These are phyloP conservation scores for Chaetomium sp. DNA, from an alignment of 2,329 filamentous ascomycete genomes.

Conservation along the genomic window DNA sequence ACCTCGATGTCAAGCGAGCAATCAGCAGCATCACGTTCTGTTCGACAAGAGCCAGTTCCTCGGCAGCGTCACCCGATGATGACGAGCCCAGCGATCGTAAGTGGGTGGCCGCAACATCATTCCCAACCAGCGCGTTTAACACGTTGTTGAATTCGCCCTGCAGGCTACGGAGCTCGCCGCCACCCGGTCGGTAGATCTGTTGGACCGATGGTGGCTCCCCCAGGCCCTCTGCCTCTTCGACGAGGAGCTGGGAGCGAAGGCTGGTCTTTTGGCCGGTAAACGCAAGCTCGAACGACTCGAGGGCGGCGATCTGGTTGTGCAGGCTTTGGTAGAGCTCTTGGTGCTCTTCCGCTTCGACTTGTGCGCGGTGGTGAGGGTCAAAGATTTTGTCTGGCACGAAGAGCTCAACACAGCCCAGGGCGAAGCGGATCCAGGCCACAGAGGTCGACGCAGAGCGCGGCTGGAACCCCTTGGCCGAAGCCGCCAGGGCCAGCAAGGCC, in stretches of 20 bases:
- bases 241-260: slow-evolving; percentile 64
- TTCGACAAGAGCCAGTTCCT: slow-evolving; percentile 54
- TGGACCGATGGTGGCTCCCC: slow-evolving; percentile 67
- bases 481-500: slow-evolving; percentile 49
- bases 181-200: slow-evolving; percentile 69
- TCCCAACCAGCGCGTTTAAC: slow-evolving; percentile 62
- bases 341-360: slow-evolving; percentile 65
- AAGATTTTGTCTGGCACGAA: slow-evolving; percentile 86
- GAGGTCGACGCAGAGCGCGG: slow-evolving; percentile 45
- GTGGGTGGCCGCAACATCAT: slow-evolving; percentile 47
- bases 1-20: slow-evolving; percentile 67
- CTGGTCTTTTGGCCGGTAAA: slow-evolving; percentile 71
- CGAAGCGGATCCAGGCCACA: slow-evolving; percentile 74
- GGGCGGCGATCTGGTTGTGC: slow-evolving; percentile 56
- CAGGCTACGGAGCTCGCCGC: slow-evolving; percentile 68
- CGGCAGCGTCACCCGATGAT: slow-evolving; percentile 38
- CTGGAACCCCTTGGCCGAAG: slow-evolving; percentile 39
- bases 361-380: slow-evolving; percentile 71
- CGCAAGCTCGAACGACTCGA: slow-evolving; percentile 65
- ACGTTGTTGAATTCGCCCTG: slow-evolving; percentile 84
- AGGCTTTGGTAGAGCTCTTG: slow-evolving; percentile 59
- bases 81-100: slow-evolving; percentile 40
- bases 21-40: slow-evolving; percentile 69
- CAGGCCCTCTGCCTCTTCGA: slow-evolving; percentile 63
- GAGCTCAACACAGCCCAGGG: slow-evolving; percentile 71